Evolutionary conservation across 23 red algal species (phyloP).

Genomic region (Gracilaria caudata): DNA sequence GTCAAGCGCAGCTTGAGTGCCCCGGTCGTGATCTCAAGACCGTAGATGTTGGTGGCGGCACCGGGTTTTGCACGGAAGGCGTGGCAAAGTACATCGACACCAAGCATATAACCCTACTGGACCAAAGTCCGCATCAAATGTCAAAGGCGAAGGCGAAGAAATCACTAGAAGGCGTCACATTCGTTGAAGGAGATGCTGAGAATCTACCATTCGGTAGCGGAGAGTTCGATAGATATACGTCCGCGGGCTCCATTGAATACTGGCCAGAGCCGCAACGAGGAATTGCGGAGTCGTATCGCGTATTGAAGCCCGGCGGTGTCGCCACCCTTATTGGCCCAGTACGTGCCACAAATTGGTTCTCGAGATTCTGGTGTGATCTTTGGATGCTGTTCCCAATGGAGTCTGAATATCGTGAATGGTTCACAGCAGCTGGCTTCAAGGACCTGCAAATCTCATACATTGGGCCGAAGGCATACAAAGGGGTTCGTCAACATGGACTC

Average conservation of each 20-base stretch:
- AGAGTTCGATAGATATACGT: slow-evolving; percentile 84
- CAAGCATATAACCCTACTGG: slow-evolving; percentile 77
- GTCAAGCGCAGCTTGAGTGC: slow-evolving; percentile 77
- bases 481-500: slow-evolving; percentile 89
- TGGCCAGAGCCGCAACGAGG: slow-evolving; percentile 98
- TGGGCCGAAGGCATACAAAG: slow-evolving; percentile 93
- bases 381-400: slow-evolving; percentile 99
- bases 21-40: slow-evolving; percentile 73
- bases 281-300: slow-evolving; percentile 92
- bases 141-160: slow-evolving; percentile 81
- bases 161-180: slow-evolving; percentile 74
- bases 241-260: slow-evolving; percentile 95
- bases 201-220: slow-evolving; percentile 79
- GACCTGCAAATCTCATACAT: slow-evolving; percentile 91
- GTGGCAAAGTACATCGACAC: slow-evolving; percentile 86
- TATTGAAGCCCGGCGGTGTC: slow-evolving; percentile 86
- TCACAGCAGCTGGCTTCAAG: slow-evolving; percentile 79
- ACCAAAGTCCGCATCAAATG: slow-evolving; percentile 98
- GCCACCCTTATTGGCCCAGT: slow-evolving; percentile 96
- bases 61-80: slow-evolving; percentile 95
- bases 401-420: slow-evolving; percentile 91
- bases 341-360: slow-evolving; percentile 93
- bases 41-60: slow-evolving; percentile 94
- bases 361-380: slow-evolving; percentile 92
- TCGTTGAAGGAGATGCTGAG: slow-evolving; percentile 96